Conservation (phyloP, 1,284 basidiomycete genomes). For the Melampsora larici-populina region DNA sequence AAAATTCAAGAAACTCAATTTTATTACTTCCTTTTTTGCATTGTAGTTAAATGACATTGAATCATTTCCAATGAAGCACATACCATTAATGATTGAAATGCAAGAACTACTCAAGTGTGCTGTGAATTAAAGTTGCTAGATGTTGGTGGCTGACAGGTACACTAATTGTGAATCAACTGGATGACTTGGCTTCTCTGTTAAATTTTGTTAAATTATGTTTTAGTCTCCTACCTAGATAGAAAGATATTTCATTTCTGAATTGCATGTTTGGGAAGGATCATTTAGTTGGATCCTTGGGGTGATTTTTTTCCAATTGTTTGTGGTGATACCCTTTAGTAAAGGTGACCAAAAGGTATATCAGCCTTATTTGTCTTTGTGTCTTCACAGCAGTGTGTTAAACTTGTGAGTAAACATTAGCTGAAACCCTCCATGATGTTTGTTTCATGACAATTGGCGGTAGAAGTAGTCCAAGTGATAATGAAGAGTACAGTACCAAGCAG, state of each 20-base stretch:
- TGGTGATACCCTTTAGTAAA: constrained; percentile 43
- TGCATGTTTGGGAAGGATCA: too few relatives aligned
- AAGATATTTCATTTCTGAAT: too few relatives aligned
- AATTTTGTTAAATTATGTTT: constrained; percentile 17
- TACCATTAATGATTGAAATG: constrained; percentile 85
- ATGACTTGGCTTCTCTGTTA: constrained; percentile 23
- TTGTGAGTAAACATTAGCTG: constrained; percentile 33
- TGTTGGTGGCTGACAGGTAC: constrained; percentile 93
- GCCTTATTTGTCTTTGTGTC: not conserved
- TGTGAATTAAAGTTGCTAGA: constrained; percentile 75
- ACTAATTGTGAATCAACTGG: constrained; percentile 80
- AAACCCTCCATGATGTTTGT: constrained; percentile 79
- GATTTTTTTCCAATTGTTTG: constrained; percentile 77
- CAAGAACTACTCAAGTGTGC: constrained; percentile 84
- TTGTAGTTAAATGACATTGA: constrained; percentile 48
- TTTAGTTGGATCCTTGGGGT: constrained; percentile 44
- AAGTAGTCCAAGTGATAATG: constrained; percentile 79
- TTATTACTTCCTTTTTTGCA: not conserved
- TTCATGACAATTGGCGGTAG: constrained; percentile 74
- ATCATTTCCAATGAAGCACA: constrained; percentile 76
- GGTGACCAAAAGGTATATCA: constrained; percentile 36
- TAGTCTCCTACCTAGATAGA: too few relatives aligned
- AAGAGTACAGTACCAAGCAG: constrained; percentile 81
- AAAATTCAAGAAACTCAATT: too few relatives aligned
- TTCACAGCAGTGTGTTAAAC: not conserved